A percentile compares a stretch with the other conserved stretches of the same genome.
Evolutionary conservation across 176 grass and related monocot genomes (phyloP).

Genomic region (Lolium multiflorum): DNA sequence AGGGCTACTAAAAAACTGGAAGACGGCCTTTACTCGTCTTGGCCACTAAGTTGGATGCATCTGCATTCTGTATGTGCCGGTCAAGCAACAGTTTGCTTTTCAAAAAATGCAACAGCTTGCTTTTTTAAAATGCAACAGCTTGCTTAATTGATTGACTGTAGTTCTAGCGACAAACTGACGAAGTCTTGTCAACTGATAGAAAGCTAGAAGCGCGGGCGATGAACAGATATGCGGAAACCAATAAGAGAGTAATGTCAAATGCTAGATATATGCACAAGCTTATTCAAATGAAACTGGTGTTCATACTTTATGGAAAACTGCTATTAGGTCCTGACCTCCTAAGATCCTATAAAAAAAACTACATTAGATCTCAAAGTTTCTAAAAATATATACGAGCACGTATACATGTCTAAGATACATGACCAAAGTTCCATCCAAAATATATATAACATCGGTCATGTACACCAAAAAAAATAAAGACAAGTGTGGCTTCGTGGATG

Average conservation of each 20-base stretch:
- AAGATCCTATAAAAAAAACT: too few relatives aligned
- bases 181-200: not conserved
- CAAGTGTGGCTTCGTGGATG: too few relatives aligned
- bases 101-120: not conserved
- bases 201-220: not conserved
- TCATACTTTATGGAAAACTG: too few relatives aligned
- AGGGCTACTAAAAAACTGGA: not conserved
- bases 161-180: not conserved
- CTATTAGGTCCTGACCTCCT: too few relatives aligned
- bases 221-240: not conserved
- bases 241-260: not conserved
- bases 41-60: not conserved
- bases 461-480: too few relatives aligned
- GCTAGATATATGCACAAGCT: not conserved
- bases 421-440: too few relatives aligned
- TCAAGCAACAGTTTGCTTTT: conserved; percentile 20
- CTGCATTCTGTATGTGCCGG: not conserved
- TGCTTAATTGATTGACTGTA: conserved; percentile 3
- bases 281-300: not conserved
- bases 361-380: too few relatives aligned
- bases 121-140: not conserved
- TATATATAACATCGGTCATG: too few relatives aligned
- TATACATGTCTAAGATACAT: too few relatives aligned
- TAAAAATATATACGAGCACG: too few relatives aligned
- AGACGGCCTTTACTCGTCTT: not conserved